Evolutionary conservation across 495 filamentous ascomycete species (phyloP).

Genomic region (Lasiosphaeria hispida): DNA sequence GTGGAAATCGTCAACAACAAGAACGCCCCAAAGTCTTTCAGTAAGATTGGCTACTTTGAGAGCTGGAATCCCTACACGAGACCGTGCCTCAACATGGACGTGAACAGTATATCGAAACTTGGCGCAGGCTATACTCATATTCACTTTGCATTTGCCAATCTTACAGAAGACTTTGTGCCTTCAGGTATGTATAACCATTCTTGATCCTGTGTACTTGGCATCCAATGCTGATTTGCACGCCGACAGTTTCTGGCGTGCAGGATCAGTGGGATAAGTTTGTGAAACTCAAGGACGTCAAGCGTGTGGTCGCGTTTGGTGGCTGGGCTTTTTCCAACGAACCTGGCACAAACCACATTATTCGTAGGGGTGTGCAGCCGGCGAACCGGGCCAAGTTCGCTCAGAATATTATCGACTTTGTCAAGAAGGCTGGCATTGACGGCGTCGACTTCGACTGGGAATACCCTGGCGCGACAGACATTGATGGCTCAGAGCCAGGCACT

Average conservation of each 20-base stretch:
- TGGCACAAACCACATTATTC: conserved; percentile 25
- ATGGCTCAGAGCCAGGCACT: conserved; percentile 22
- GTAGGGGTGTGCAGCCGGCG: conserved; percentile 19
- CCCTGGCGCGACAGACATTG: conserved; percentile 34
- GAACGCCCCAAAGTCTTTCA: not conserved
- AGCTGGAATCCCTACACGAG: conserved; percentile 25
- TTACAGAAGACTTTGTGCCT: conserved; percentile 12
- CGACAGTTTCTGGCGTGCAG: conserved; percentile 3
- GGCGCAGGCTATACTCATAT: conserved; percentile 24
- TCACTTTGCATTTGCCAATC: conserved; percentile 24
- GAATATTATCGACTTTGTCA: conserved; percentile 26
- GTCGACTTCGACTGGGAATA: conserved; percentile 37
- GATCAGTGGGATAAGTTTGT: conserved; percentile 24
- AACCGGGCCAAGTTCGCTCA: conserved; percentile 24
- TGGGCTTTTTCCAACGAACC: conserved; percentile 29
- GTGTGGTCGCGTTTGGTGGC: conserved; percentile 34
- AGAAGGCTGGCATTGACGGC: conserved; percentile 27
- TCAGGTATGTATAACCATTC: not conserved
- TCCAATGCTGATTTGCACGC: no score
- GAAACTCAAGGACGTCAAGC: conserved; percentile 21
- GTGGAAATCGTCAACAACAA: conserved; percentile 24
- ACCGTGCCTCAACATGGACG: conserved; percentile 23
- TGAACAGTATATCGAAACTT: conserved; percentile 5
- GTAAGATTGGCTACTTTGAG: conserved; percentile 30
- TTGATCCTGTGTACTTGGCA: no score